Percentiles rank a stretch among this genome's conserved stretches.
Conservation (phyloP, 768 basidiomycete genomes). For the Paxillus ammoniavirescens region DNA sequence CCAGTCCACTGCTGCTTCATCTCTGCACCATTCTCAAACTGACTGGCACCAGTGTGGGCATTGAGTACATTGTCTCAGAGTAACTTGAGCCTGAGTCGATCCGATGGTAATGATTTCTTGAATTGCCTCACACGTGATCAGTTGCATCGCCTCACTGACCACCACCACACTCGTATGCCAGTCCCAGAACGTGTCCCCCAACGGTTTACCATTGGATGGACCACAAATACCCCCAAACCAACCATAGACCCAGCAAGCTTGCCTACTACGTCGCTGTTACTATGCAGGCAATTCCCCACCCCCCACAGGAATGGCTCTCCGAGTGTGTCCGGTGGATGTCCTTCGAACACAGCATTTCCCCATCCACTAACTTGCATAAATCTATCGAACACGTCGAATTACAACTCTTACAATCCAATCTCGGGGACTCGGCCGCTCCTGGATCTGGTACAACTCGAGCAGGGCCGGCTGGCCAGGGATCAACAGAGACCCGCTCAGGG, state of each 20-base stretch:
- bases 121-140: conserved; percentile 5
- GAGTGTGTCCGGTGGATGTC: conserved; percentile 68
- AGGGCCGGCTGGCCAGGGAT: not conserved
- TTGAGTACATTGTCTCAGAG: too few species aligned
- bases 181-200: conserved; percentile 35
- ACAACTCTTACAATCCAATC: conserved; percentile 72
- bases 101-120: too few species aligned
- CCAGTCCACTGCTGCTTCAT: not conserved
- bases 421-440: conserved; percentile 66
- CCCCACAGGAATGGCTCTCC: conserved; percentile 67
- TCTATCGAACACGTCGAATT: conserved; percentile 56
- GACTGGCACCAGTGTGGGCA: too few species aligned
- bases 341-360: conserved; percentile 45
- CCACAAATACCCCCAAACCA: conserved; percentile 54
- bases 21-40: not conserved
- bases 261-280: not conserved
- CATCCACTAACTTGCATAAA: conserved; percentile 44
- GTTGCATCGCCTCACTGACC: not conserved
- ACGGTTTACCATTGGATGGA: conserved; percentile 43
- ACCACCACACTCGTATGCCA: conserved; percentile 10
- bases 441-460: conserved; percentile 51
- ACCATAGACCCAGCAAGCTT: conserved; percentile 57
- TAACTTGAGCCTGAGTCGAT: too few species aligned
- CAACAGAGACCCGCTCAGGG: not conserved
- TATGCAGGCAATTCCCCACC: conserved; percentile 1